These are phyloP conservation scores for Ballota nigra DNA, from an alignment of 257 asterid species.

Conservation along the genomic window DNA sequence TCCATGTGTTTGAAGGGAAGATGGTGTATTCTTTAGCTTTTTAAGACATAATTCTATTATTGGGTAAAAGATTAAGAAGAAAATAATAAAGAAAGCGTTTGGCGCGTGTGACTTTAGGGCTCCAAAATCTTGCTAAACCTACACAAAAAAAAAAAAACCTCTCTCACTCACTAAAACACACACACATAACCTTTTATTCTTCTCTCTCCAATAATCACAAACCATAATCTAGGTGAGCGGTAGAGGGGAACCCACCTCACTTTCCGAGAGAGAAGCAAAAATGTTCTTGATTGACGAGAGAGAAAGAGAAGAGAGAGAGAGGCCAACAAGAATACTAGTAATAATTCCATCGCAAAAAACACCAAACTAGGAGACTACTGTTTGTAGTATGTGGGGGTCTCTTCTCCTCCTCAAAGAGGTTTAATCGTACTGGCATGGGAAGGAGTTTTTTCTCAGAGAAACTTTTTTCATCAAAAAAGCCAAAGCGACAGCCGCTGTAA, in stretches of 20 bases:
- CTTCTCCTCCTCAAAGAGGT: background rate
- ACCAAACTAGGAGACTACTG: background rate
- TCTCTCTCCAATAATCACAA: conserved; percentile 64
- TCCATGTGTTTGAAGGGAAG: background rate
- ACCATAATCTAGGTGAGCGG: conserved; percentile 39
- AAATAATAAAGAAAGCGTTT: background rate
- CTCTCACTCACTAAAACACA: conserved; percentile 2
- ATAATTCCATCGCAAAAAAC: background rate
- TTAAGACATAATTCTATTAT: background rate
- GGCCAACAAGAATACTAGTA: background rate
- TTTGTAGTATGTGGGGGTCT: conserved; percentile 19
- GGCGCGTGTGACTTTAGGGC: conserved; percentile 66
- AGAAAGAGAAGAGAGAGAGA: background rate
- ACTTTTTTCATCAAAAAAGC: conserved; percentile 35
- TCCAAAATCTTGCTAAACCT: conserved; percentile 38
- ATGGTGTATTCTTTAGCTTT: background rate
- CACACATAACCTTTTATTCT: conserved; percentile 17
- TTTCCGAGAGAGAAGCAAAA: background rate
- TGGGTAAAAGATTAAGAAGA: background rate
- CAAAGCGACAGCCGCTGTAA: conserved; percentile 31
- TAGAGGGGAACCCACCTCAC: conserved; percentile 42
- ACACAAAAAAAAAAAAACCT: conserved; percentile 29
- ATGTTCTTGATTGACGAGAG: conserved; percentile 4
- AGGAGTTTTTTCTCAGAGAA: conserved; percentile 19
- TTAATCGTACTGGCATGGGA: conserved; percentile 25